Evolutionary conservation across 257 asterid species (phyloP), one percentile per base, ranked within the genome.

Genomic region (Cordia subcordata): DNA sequence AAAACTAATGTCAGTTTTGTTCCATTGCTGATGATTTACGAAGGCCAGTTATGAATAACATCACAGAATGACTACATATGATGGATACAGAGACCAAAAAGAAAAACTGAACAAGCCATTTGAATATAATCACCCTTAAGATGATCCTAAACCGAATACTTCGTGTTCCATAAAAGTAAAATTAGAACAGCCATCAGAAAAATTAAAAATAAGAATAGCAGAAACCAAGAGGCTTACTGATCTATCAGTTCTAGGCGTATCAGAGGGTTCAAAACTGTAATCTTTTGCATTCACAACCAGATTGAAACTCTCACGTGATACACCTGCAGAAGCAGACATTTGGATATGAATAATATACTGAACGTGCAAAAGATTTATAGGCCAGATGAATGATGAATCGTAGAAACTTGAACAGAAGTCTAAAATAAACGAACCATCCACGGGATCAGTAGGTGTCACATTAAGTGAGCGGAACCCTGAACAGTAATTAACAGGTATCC

Each of bases 231-330:
- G 69, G 40, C 79, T 78, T 82, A 92, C 97, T 54, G 96, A 92
- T 88, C 97, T 79, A 74, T 92, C 97, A 17, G 99, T 88, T 74
- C 99, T 81, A 65, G 99, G 99, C 70, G 97, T 88, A 66, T 92
- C 96, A n/a, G 95, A 78, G 50, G 95, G 87, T 61, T 77, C 87
- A 77, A 92, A 86, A 47, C 99, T 95, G 60, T 78, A 81, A 53
- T 86, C 90, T 65, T 58, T 62, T 23, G 99, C 97, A 21, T 84
- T 83, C 73, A 88, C 96, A 63, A 76, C 84, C 55, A 66, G 44
- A 64, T 78, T 86, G 74, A 88, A 92, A 69, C 81, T 84, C 72
- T 88, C 86, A 8, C 97, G 99, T 33, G 97, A 92, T 57, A 92
- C 88, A 60, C 97, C 98, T 88, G 62, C 64, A 61, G 58, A 21